Evolutionary conservation across 768 basidiomycete genomes (phyloP).

Genomic region (Psilocybe azurescens): DNA sequence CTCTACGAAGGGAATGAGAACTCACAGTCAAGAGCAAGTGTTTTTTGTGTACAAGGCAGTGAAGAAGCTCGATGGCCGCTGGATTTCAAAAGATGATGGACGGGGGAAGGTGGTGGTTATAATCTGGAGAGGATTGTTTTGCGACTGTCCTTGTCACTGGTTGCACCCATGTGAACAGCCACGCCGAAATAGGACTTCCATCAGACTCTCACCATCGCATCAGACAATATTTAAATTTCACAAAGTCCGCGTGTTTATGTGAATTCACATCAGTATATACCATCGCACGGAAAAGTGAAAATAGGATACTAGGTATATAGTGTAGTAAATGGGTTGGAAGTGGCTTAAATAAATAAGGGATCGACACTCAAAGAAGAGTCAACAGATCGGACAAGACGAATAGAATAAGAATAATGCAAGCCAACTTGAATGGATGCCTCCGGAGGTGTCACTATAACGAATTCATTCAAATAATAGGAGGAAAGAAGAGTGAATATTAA

Average conservation of each 20-base stretch:
- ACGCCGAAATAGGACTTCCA: slow-evolving; percentile 18
- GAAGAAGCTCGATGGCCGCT: slow-evolving; percentile 2
- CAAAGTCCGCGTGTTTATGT: slow-evolving; percentile 17
- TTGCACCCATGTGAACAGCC: slow-evolving; percentile 25
- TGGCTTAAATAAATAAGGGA: background rate
- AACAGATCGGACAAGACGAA: background rate
- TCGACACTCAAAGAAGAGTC: background rate
- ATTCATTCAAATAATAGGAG: slow-evolving; percentile 18
- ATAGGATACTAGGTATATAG: slow-evolving; percentile 20
- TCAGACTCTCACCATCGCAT: slow-evolving; percentile 24
- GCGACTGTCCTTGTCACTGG: slow-evolving; percentile 26
- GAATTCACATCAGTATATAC: slow-evolving; percentile 19
- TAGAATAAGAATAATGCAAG: slow-evolving; percentile 10
- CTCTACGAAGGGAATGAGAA: background rate
- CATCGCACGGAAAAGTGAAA: slow-evolving; percentile 1
- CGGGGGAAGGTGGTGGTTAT: slow-evolving; percentile 29
- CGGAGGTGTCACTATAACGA: slow-evolving; percentile 17
- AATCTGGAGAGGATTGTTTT: slow-evolving; percentile 32
- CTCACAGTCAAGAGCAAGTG: slow-evolving; percentile 6
- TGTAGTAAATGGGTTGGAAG: slow-evolving; percentile 8
- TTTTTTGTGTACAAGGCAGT: background rate
- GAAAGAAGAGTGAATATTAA: slow-evolving; percentile 18
- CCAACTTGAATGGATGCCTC: slow-evolving; percentile 22
- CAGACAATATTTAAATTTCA: slow-evolving; percentile 15
- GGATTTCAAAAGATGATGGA: slow-evolving; percentile 4